Evolutionary conservation across 1,139 yeast species (phyloP), one percentile per base, ranked within the genome.

Genomic region (Blastobotrys apis): DNA sequence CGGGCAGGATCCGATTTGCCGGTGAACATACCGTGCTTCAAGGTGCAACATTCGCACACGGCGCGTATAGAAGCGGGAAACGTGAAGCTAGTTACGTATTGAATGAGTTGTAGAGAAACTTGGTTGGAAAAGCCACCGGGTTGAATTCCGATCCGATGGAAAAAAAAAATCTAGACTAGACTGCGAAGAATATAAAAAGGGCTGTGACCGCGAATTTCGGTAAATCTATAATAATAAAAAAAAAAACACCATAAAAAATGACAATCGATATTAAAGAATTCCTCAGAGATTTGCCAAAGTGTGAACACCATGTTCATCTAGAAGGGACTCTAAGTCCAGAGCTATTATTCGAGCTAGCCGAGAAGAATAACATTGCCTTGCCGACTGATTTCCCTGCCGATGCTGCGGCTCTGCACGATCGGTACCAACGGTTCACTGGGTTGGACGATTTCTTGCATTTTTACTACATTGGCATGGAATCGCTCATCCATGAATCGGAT

Each of bases 31-130:
- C 94, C 1, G 73, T 77, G 21, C 65, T 74, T 53, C 84, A 81
- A 47, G 95, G 94, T 8, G 82, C 84, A 17, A 94, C 95, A 0
- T 84, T 92, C 64, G 88, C 81, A 2, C 92, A 86, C 63, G 95
- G 95, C 13, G 95, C 95, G 0, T 86, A 84, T 74, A 66, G 67
- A 42, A 80, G 90, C 59, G 95, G 95, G 1, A 60, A 60, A 43
- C 73, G 94, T 52, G 95, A 84, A 53, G 94, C 90, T n/a, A 41
- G 41, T 15, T 48, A 48, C 29, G 6, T 23, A 10, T 10, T 23
- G n/a, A n/a, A n/a, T n/a, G n/a, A n/a, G n/a, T n/a, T n/a, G n/a
- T 22, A n/a, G n/a, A n/a, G n/a, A n/a, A n/a, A n/a, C n/a, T n/a
- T n/a, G n/a, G n/a, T n/a, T n/a, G n/a, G n/a, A n/a, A n/a, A n/a